These are phyloP conservation scores for Trichoderma virens DNA, from an alignment of 495 filamentous ascomycete species.

Conservation along the genomic window DNA sequence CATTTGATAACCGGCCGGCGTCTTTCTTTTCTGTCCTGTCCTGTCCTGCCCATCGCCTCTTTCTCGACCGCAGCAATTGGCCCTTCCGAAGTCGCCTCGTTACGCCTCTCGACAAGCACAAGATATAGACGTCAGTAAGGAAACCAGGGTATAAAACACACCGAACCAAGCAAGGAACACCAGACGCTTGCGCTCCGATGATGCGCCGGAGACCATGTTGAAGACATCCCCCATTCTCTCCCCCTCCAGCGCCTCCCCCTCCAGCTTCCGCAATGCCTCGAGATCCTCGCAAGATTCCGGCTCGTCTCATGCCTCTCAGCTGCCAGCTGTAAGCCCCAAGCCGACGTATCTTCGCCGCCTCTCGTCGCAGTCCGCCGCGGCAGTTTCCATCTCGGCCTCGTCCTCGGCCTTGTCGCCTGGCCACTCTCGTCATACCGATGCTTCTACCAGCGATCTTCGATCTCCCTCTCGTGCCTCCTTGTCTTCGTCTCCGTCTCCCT, in stretches of 20 bases:
- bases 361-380: constrained; percentile 31
- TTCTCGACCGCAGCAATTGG: background rate
- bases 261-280: constrained; percentile 24
- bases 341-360: background rate
- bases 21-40: background rate
- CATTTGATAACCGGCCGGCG: background rate
- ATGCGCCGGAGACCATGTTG: constrained; percentile 37
- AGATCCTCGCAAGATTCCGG: background rate
- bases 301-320: background rate
- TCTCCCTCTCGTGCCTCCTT: background rate
- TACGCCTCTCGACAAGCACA: background rate
- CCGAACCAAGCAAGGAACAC: background rate
- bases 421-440: background rate
- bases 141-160: background rate
- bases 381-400: constrained; percentile 25
- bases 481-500: constrained; percentile 12
- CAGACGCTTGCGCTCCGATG: constrained; percentile 8
- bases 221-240: constrained; percentile 38
- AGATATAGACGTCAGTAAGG: background rate
- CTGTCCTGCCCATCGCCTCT: background rate
- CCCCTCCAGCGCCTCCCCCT: constrained; percentile 38
- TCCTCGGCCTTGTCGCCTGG: constrained; percentile 26
- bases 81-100: no score
- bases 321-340: background rate
- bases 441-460: background rate